These are phyloP conservation scores for Phyllosticta capitalensis DNA, from an alignment of 2,329 filamentous ascomycete species.

Conservation along the genomic window DNA sequence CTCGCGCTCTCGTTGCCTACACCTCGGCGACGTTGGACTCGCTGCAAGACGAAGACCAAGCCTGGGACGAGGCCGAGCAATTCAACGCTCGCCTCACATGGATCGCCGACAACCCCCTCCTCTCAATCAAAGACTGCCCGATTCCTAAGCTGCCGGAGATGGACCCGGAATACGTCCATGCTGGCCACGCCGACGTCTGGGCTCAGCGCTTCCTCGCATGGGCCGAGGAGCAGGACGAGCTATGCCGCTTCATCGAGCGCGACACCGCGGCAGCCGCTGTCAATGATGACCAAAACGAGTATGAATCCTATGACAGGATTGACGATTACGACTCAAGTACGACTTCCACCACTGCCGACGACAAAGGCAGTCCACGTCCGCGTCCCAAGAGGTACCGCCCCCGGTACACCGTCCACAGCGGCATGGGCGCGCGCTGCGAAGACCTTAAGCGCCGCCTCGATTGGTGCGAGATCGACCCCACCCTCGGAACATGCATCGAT, in stretches of 20 bases:
- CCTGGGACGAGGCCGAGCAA: neutral
- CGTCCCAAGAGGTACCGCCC: neutral
- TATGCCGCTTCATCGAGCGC: neutral
- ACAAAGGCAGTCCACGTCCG: neutral
- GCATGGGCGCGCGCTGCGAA: neutral
- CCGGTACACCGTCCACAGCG: neutral
- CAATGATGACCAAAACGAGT: neutral
- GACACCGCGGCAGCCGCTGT: neutral
- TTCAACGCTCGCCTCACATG: neutral
- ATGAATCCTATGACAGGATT: neutral
- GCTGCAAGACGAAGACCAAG: neutral
- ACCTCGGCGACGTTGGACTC: neutral
- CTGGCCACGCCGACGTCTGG: constrained; percentile 6
- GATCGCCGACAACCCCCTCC: neutral
- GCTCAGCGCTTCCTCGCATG: constrained; percentile 2
- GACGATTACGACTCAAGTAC: neutral
- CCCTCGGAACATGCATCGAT: neutral
- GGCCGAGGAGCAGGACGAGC: constrained; percentile 7
- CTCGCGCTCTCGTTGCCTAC: neutral
- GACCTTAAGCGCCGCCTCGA: neutral
- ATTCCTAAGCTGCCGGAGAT: neutral
- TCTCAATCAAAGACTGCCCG: neutral
- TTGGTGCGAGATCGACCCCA: neutral
- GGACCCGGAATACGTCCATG: neutral
- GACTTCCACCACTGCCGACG: neutral